Evolutionary conservation across 768 basidiomycete species (phyloP).

Genomic region (Lentinula aciculospora): DNA sequence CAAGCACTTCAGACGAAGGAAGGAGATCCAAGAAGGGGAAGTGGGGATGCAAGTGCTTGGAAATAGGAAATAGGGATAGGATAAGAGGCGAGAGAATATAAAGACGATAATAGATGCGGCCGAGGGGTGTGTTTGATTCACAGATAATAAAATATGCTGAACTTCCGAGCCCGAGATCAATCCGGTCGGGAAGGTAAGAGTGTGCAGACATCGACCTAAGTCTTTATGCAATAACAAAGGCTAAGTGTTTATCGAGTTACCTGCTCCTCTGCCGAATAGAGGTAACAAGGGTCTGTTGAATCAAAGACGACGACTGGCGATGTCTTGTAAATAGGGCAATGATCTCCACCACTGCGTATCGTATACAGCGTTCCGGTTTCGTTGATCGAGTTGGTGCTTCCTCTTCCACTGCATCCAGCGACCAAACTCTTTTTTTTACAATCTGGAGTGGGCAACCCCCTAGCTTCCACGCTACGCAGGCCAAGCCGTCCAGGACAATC

Average conservation of each 20-base stretch:
- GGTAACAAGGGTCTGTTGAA: neutral
- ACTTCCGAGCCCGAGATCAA: neutral
- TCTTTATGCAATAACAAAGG: neutral
- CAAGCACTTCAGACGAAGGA: conserved; percentile 9
- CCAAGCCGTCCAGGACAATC: neutral
- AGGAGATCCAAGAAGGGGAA: neutral
- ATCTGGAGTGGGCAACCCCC: neutral
- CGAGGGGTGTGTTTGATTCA: neutral
- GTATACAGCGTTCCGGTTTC: conserved; percentile 7
- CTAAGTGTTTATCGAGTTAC: neutral
- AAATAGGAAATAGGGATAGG: conserved; percentile 9
- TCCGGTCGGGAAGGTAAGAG: neutral
- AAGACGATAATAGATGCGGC: neutral
- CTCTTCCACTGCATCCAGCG: neutral
- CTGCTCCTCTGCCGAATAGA: neutral
- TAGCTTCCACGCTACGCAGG: conserved; percentile 2
- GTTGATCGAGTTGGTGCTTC: neutral
- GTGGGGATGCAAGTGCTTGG: neutral
- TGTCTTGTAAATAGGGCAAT: conserved; percentile 1
- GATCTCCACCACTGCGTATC: conserved; percentile 3
- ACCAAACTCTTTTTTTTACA: conserved; percentile 5
- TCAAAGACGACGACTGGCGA: neutral
- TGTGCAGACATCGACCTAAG: neutral
- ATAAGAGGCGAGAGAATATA: conserved; percentile 6
- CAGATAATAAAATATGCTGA: conserved; percentile 4